Evolutionary conservation across 345 rosid genomes (phyloP).

Genomic region (Turnera subulata): DNA sequence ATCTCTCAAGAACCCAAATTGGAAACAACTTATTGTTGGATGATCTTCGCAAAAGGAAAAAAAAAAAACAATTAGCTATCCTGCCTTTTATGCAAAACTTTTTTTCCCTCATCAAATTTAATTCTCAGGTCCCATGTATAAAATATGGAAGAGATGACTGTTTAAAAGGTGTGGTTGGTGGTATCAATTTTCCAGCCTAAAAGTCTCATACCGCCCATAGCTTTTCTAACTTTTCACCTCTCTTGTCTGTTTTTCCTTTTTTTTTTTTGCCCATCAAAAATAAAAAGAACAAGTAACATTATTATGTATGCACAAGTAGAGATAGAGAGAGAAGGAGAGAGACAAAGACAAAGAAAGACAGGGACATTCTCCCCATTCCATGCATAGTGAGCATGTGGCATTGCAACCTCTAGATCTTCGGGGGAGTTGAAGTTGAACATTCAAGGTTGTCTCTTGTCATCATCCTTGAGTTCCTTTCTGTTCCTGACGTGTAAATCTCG

Average conservation of each 20-base stretch:
- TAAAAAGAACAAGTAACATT: background rate
- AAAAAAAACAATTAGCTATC: slow-evolving; percentile 1
- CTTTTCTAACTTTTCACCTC: slow-evolving; percentile 12
- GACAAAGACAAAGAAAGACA: background rate
- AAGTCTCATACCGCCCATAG: slow-evolving; percentile 38
- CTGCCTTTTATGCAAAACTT: background rate
- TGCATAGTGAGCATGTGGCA: background rate
- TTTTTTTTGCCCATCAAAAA: background rate
- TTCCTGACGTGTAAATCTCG: too few relatives aligned
- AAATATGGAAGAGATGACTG: background rate
- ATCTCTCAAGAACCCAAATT: slow-evolving; percentile 35
- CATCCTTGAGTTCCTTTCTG: too few relatives aligned
- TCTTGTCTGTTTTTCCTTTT: too few relatives aligned
- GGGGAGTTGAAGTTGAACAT: too few relatives aligned
- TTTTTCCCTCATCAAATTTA: background rate
- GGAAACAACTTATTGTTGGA: background rate
- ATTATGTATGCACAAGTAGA: background rate
- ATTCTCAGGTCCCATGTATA: slow-evolving; percentile 5
- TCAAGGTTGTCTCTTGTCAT: too few relatives aligned
- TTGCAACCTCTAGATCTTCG: background rate
- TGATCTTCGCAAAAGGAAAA: slow-evolving; percentile 15
- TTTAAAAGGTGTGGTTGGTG: slow-evolving; percentile 21
- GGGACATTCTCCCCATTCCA: background rate
- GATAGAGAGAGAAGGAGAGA: background rate
- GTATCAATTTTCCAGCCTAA: slow-evolving; percentile 54